Evolutionary conservation across 805 yeast species (phyloP), one percentile per base, ranked within the genome.

Genomic region (Ogataea trehalophila): DNA sequence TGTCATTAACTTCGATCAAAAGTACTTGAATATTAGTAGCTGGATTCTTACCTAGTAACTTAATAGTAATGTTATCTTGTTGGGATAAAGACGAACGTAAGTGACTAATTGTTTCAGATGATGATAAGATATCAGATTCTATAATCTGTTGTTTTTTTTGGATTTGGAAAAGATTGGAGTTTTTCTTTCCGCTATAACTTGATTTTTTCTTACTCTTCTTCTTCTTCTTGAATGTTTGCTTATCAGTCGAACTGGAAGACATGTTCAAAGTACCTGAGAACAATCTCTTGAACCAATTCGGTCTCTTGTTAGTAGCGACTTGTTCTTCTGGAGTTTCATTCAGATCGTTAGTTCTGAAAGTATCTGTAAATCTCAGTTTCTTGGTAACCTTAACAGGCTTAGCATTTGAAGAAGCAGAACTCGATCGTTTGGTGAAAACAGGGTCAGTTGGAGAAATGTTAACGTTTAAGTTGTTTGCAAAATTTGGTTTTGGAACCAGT

Each of bases 391-490:
- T 29, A 20, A 4, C n/a, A 20, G 26, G 13, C 5, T 8, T 20
- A 13, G 5, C 18, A 18, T 13, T 26, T 2, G 41, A 11, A 23
- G 5, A 4, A 11, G 41, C 20, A 11, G 13, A 26, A 13, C 18
- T 26, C 2, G 33, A 15, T 13, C 53, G 44, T 22, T 23, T 39
- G 7, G 51, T 35, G 14, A 54, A 49, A 17, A 46, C 51, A 4
- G 64, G 65, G 43, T 61, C 66, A 38, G 50, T 52, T 48, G 67
- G 67, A 13, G 61, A 58, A 26, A 54, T 50, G 4, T 65, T 60
- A 18, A 56, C 55, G 37, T 43, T 47, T 14, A 33, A 20, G 31
- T 4, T 23, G 23, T 7, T 13, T 17, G 17, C 33, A 22, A 33
- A 6, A 39, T 17, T 29, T 23, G 14, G 5, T 42, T 16, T 16